These are phyloP conservation scores for Primulina huaijiensis DNA, from an alignment of 257 asterid species.

Conservation along the genomic window DNA sequence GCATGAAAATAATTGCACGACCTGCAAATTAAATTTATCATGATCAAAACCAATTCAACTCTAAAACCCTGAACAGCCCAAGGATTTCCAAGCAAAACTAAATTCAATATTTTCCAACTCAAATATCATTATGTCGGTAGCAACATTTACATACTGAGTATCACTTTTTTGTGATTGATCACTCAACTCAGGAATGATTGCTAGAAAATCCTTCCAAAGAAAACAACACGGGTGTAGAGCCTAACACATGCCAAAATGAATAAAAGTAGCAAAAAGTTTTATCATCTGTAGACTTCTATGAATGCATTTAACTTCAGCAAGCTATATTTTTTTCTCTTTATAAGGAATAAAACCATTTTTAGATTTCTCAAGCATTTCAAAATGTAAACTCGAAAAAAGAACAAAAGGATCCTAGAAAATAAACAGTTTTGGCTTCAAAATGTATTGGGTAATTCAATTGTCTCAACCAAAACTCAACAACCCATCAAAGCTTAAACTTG, in stretches of 20 bases:
- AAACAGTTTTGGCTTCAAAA: background rate
- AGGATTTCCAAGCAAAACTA: background rate
- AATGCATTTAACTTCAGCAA: background rate
- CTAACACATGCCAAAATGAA: background rate
- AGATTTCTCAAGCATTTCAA: background rate
- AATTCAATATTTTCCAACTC: background rate
- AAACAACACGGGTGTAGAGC: background rate
- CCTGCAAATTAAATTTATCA: constrained; percentile 42
- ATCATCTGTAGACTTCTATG: background rate
- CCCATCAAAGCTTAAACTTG: background rate
- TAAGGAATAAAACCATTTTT: background rate
- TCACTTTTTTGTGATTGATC: background rate
- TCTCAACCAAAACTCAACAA: constrained; percentile 1
- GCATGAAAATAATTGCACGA: constrained; percentile 87
- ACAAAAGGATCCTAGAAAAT: background rate
- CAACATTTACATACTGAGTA: background rate
- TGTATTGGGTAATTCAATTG: constrained; percentile 8
- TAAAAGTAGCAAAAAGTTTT: too few relatives aligned
- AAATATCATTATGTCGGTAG: background rate
- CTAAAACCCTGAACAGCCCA: constrained; percentile 18
- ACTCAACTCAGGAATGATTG: background rate
- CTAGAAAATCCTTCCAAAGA: background rate
- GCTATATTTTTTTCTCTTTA: background rate
- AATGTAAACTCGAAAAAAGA: background rate
- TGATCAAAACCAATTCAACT: constrained; percentile 19